Percentiles rank a stretch among this genome's conserved stretches.
Evolutionary conservation across 2,329 filamentous ascomycete species (phyloP).

Genomic region (Xylaria sp.): DNA sequence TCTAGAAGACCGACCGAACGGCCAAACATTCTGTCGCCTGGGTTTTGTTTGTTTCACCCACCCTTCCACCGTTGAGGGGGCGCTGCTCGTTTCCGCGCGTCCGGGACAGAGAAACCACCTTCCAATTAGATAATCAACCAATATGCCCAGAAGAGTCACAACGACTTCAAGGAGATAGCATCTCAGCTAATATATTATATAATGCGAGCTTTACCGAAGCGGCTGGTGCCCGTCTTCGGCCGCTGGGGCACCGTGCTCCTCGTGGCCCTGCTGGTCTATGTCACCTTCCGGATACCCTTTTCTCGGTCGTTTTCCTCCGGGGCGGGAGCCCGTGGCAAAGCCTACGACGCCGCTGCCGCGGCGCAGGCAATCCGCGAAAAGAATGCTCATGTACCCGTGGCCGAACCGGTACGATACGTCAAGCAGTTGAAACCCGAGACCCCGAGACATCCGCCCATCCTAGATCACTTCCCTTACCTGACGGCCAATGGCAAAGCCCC

Average conservation of each 20-base stretch:
- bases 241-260: conserved; percentile 31
- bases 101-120: not conserved
- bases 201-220: conserved; percentile 29
- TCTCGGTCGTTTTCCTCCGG: conserved; percentile 19
- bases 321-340: conserved; percentile 2
- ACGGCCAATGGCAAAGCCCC: conserved; percentile 28
- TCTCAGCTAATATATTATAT: conserved; percentile 20
- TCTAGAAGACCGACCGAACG: not conserved
- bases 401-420: conserved; percentile 13
- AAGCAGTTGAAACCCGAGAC: conserved; percentile 34
- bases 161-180: conserved; percentile 25
- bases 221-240: conserved; percentile 27
- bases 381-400: conserved; percentile 21
- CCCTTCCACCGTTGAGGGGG: conserved; percentile 1
- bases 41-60: not conserved
- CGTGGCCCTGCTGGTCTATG: conserved; percentile 31
- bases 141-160: conserved; percentile 24
- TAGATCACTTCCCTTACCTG: conserved; percentile 38
- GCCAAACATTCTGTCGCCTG: not conserved
- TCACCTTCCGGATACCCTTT: conserved; percentile 29
- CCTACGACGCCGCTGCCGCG: conserved; percentile 17
- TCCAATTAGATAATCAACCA: conserved; percentile 18
- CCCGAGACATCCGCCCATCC: conserved; percentile 27
- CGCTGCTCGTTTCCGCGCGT: conserved; percentile 11
- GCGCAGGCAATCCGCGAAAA: conserved; percentile 21